These are phyloP conservation scores for Aspergillus sp. DNA, from an alignment of 2,329 filamentous ascomycete species.

Conservation along the genomic window DNA sequence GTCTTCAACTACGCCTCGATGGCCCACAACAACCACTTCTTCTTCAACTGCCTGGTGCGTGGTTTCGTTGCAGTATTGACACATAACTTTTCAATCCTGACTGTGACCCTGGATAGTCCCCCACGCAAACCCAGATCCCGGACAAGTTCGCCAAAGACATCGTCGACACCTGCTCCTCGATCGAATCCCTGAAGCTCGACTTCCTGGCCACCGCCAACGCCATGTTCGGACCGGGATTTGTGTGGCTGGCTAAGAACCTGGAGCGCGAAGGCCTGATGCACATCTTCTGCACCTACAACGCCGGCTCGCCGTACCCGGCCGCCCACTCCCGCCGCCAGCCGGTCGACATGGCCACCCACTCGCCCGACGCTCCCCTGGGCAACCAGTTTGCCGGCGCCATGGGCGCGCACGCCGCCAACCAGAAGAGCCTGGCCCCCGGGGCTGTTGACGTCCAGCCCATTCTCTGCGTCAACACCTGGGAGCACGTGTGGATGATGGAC, in stretches of 20 bases:
- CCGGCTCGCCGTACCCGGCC: conserved; percentile 80
- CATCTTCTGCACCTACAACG: conserved; percentile 85
- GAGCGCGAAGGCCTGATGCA: conserved; percentile 52
- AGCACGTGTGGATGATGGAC: conserved; percentile 87
- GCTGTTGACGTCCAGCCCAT: conserved; percentile 66
- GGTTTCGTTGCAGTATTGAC: neutral
- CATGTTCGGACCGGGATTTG: conserved; percentile 97
- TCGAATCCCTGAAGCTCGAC: conserved; percentile 77
- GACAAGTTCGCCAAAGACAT: conserved; percentile 59
- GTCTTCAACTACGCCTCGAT: conserved; percentile 96
- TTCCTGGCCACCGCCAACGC: conserved; percentile 76
- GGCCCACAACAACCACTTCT: conserved; percentile 80
- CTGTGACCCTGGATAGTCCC: conserved; percentile 26
- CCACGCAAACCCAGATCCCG: conserved; percentile 54
- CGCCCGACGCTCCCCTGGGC: conserved; percentile 30
- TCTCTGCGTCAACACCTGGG: conserved; percentile 93
- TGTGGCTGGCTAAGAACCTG: conserved; percentile 77
- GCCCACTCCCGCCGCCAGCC: conserved; percentile 75
- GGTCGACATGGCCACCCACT: conserved; percentile 46
- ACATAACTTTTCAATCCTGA: neutral
- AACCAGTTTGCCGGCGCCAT: conserved; percentile 38
- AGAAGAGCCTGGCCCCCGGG: conserved; percentile 39
- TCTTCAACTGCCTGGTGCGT: conserved; percentile 48
- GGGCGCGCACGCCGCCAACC: conserved; percentile 32
- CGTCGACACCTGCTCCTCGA: conserved; percentile 70